Percentiles rank a stretch among this genome's conserved stretches.
Evolutionary conservation across 2,329 filamentous ascomycete genomes (phyloP).

Genomic region (Colletotrichum sp.): DNA sequence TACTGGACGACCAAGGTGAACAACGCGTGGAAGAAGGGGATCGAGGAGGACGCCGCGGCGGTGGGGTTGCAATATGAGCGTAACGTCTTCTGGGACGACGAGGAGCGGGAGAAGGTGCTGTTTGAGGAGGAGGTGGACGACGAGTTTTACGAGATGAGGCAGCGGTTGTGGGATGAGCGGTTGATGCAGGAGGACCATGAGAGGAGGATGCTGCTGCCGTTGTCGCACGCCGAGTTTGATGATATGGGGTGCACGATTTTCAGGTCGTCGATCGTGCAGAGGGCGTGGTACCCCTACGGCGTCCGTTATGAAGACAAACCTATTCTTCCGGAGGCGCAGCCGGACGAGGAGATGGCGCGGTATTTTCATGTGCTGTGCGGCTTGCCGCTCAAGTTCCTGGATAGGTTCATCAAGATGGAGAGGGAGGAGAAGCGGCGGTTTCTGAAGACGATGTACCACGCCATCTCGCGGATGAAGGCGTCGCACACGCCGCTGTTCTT

Average conservation of each 20-base stretch:
- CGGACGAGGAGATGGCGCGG: background rate
- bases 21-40: background rate
- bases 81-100: background rate
- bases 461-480: slow-evolving; percentile 4
- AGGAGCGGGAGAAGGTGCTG: background rate
- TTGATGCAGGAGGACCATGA: background rate
- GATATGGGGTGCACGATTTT: background rate
- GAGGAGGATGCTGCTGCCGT: background rate
- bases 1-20: background rate
- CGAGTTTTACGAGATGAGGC: background rate
- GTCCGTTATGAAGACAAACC: background rate
- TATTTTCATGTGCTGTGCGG: slow-evolving; percentile 1
- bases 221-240: background rate
- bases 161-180: background rate
- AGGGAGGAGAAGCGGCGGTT: background rate
- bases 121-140: background rate
- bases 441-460: background rate
- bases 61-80: background rate
- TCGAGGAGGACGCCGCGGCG: background rate
- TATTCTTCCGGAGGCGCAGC: background rate
- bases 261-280: background rate
- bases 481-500: background rate
- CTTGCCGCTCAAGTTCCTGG: slow-evolving; percentile 1
- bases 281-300: background rate
- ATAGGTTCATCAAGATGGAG: background rate